phyloP scores from a whole-genome alignment of 345 rosid species.

The Aquilaria sinensis region DNA sequence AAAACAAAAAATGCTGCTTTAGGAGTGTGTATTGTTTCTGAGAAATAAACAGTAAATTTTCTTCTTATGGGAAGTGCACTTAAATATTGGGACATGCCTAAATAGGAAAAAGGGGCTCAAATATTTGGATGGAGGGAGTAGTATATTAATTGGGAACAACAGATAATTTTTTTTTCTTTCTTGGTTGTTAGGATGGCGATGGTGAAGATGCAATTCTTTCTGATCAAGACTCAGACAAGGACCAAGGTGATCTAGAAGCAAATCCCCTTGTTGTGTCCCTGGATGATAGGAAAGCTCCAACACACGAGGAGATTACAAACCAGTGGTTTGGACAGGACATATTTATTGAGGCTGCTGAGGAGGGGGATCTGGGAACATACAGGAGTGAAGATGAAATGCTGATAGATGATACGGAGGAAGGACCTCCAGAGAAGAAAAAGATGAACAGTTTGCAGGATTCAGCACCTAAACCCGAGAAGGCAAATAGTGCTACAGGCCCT shows the following conservation, averaged over 20 bases:
- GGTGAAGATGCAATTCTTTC: conserved; percentile 31
- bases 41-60: too few relatives aligned
- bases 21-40: too few relatives aligned
- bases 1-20: too few relatives aligned
- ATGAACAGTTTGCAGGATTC: conserved; percentile 25
- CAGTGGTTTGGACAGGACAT: conserved; percentile 87
- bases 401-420: conserved; percentile 24
- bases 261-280: conserved; percentile 82
- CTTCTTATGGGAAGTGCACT: too few relatives aligned
- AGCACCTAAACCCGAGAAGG: conserved; percentile 14
- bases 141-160: too few relatives aligned
- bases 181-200: conserved; percentile 48
- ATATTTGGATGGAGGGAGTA: too few relatives aligned
- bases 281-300: conserved; percentile 53
- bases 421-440: conserved; percentile 19
- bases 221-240: conserved; percentile 71
- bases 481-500: conserved; percentile 22
- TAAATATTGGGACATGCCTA: too few relatives aligned
- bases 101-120: too few relatives aligned
- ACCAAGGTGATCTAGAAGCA: conserved; percentile 46
- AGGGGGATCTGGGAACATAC: conserved; percentile 55
- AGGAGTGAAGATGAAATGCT: conserved; percentile 52
- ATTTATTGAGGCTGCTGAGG: conserved; percentile 72
- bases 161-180: background rate
- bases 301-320: conserved; percentile 64